phyloP scores from a whole-genome alignment of 176 grass and related monocot species.

The Puccinellia tenuiflora region DNA sequence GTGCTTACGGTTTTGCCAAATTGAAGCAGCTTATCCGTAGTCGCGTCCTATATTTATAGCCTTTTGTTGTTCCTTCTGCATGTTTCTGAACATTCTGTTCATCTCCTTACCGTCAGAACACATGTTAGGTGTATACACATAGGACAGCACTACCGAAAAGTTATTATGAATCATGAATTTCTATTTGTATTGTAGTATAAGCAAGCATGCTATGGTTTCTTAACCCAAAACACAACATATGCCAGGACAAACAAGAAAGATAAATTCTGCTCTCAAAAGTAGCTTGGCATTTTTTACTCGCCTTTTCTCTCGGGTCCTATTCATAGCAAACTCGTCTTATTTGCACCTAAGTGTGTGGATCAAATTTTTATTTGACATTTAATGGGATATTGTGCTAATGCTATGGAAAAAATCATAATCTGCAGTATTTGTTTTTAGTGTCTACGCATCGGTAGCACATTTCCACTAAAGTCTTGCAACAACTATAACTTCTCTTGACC shows the following conservation, averaged over 20 bases:
- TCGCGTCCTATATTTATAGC: too few relatives aligned
- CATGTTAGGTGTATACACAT: background rate
- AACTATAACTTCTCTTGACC: too few relatives aligned
- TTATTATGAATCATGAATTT: background rate
- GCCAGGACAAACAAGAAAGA: background rate
- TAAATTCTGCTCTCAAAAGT: background rate
- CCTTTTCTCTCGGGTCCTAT: background rate
- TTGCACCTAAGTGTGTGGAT: background rate
- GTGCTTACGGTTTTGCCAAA: too few relatives aligned
- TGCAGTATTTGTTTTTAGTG: background rate
- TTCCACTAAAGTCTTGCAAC: background rate
- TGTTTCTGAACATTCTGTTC: background rate
- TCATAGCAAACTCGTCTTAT: background rate
- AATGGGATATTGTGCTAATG: background rate
- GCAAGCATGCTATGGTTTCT: background rate
- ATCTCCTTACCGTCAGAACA: constrained; percentile 22
- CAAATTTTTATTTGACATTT: background rate
- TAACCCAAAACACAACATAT: background rate
- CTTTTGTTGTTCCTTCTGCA: constrained; percentile 5
- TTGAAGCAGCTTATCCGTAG: too few relatives aligned
- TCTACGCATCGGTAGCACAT: background rate
- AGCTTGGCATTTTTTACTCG: background rate
- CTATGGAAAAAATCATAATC: background rate
- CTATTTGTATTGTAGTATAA: background rate
- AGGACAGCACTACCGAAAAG: background rate